Base-by-base conservation (phyloP, 2,329 filamentous ascomycete genomes). In the Sodiomyces alkalinus region DNA sequence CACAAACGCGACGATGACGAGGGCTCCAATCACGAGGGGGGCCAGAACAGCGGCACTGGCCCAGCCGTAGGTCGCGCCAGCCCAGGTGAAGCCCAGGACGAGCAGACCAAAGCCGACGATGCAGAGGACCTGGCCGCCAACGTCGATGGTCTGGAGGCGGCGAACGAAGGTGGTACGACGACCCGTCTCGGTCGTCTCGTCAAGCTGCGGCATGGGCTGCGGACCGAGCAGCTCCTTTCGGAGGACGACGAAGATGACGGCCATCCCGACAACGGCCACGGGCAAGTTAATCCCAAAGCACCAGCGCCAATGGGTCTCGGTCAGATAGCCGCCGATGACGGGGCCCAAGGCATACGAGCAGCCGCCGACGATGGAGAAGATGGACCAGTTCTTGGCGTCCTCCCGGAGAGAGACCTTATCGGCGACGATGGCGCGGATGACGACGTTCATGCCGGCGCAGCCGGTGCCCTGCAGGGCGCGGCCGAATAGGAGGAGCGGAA, bases 201-300 rank as follows among this genome's bases (percentile, higher is more conserved):
- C 52, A 4, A 58, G 56, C 23, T 58, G 66, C 11, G 56, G 55
- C 22, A 58, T 53, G 5, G 52, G 52, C 30, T 64, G 58, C 2
- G 65, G 57, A 0, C 64, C 63, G 1, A 76, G 55, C 6, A 79
- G 58, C 23, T 74, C 64, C 17, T 64, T 60, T 13, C 70, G 59
- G 18, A 78, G 56, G 19, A 77, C 39, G 30, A 74, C 47, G 39
- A 67, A 66, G 27, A 68, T 56, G 22, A 69, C 33, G n/a, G 64
- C 26, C 19, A 75, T 53, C 5, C 61, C 64, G 13, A 64, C 39
- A 3, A 58, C 51, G 2, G 54, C 60, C 22, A 74, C 56, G 11
- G 69, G 69, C n/a, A 74, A 53, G 34, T 68, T 70, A 30, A 78
- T 61, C 20, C 62, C 69, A 43, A 80, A 80, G 41, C 70, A 74